These are phyloP conservation scores for Russula olivacea DNA, from an alignment of 768 basidiomycete genomes.

Conservation along the genomic window DNA sequence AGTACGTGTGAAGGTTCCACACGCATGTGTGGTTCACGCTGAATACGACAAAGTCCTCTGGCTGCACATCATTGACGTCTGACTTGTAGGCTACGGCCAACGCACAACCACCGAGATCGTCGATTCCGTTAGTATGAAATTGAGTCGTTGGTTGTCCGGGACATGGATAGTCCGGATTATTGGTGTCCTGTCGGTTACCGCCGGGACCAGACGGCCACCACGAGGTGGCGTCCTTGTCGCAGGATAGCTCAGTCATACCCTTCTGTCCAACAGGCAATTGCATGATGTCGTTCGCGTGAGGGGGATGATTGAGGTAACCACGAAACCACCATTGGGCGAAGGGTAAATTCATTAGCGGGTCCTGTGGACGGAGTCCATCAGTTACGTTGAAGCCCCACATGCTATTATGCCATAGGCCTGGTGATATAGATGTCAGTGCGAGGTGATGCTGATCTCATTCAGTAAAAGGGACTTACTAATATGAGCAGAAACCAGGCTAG, in stretches of 20 bases:
- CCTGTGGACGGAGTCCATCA: constrained; percentile 33
- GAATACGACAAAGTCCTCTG: constrained; percentile 41
- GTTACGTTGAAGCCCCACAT: constrained; percentile 41
- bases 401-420: constrained; percentile 28
- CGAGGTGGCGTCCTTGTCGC: constrained; percentile 33
- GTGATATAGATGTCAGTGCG: neutral
- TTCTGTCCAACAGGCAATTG: constrained; percentile 32
- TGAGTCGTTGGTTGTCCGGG: constrained; percentile 22
- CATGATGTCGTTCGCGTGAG: constrained; percentile 31
- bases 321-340: constrained; percentile 39
- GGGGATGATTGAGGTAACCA: constrained; percentile 32
- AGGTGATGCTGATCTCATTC: neutral
- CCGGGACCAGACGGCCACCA: constrained; percentile 26
- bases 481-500: constrained; percentile 13
- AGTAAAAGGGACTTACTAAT: neutral
- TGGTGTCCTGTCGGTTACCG: constrained; percentile 26
- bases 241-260: constrained; percentile 28
- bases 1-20: constrained; percentile 38
- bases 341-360: constrained; percentile 31
- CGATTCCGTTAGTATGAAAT: constrained; percentile 31
- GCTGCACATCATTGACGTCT: constrained; percentile 34
- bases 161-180: constrained; percentile 27
- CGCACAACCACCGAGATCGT: constrained; percentile 36
- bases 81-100: constrained; percentile 43
- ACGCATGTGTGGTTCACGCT: constrained; percentile 41